These are phyloP conservation scores for Hypoxylon sp. DNA, from an alignment of 2,329 filamentous ascomycete species.

Conservation along the genomic window DNA sequence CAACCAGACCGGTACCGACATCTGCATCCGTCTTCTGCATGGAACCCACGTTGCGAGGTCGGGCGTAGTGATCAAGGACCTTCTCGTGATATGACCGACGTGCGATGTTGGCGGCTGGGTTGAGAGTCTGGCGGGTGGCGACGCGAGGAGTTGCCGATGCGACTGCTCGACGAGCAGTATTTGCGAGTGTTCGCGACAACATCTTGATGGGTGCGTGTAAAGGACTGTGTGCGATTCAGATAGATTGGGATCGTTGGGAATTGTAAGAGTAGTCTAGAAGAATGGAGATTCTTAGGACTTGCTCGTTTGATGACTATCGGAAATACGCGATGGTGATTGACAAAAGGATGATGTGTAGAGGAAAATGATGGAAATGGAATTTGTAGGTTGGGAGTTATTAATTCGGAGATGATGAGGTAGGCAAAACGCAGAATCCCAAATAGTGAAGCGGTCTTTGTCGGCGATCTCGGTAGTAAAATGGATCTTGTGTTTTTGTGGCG, in stretches of 20 bases:
- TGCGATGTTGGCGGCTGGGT: constrained; percentile 58
- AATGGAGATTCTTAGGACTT: constrained; percentile 4
- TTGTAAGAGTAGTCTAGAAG: background rate
- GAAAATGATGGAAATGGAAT: constrained; percentile 23
- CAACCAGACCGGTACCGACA: constrained; percentile 83
- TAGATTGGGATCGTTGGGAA: constrained; percentile 15
- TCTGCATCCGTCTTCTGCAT: constrained; percentile 80
- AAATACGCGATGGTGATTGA: constrained; percentile 16
- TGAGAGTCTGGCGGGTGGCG: constrained; percentile 60
- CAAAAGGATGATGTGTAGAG: constrained; percentile 7
- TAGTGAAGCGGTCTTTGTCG: constrained; percentile 51
- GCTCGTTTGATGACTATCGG: constrained; percentile 13
- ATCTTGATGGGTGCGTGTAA: constrained; percentile 54
- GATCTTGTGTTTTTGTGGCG: constrained; percentile 46
- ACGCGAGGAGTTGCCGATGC: constrained; percentile 60
- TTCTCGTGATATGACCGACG: constrained; percentile 68
- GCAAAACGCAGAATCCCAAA: constrained; percentile 18
- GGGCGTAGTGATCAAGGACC: constrained; percentile 86
- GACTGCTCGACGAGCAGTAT: constrained; percentile 60
- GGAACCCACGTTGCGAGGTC: constrained; percentile 83
- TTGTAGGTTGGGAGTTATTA: constrained; percentile 25
- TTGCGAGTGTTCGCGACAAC: constrained; percentile 63
- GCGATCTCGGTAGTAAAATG: constrained; percentile 55
- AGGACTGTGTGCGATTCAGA: constrained; percentile 9
- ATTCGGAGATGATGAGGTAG: constrained; percentile 43